Evolutionary conservation across 257 asterid genomes (phyloP), one percentile per base, ranked within the genome.

Genomic region (Solanum paucissectum): DNA sequence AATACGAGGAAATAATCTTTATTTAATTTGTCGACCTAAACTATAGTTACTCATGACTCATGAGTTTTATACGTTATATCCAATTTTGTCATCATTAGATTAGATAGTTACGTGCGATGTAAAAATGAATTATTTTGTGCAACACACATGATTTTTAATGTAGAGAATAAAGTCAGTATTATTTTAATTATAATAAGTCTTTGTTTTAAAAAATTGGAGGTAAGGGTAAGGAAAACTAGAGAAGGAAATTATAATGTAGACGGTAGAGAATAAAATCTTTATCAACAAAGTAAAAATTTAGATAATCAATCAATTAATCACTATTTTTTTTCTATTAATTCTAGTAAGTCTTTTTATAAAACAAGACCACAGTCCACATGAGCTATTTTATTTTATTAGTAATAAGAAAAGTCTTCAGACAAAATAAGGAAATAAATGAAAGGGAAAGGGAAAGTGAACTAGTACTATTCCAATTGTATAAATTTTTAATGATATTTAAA

Each of bases 261-360:
- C 0, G 14, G 0, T 5, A 1, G 3, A 14, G 6, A 21, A 60
- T 60, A 9, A 60, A 21, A 3, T 60, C 2, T 23, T 23, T 4
- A 60, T 9, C 5, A 60, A 21, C 2, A 60, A 60, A 0, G 12
- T 21, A 0, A 21, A 60, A 1, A 9, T 9, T 18, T 7, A 55
- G 25, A 7, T 20, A 20, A 55, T 0, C 1, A 55, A 55, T 20
- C 10, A 55, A 55, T 11, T 58, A 58, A 58, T 20, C 4, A 55
- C 11, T 20, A 55, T 20, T 55, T 55, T 55, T 20, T 55, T 55
- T 2, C 66, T 20, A 3, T 20, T 55, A 20, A 7, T 55, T 55
- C n/a, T 20, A 55, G 7, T 21, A 55, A 55, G 66, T 7, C 66
- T 20, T 55, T 55, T 55, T 55, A 2, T 18, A 55, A 55, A 55